These are phyloP conservation scores for Ganoderma lingzhi DNA, from an alignment of 1,284 basidiomycete species.

Conservation along the genomic window DNA sequence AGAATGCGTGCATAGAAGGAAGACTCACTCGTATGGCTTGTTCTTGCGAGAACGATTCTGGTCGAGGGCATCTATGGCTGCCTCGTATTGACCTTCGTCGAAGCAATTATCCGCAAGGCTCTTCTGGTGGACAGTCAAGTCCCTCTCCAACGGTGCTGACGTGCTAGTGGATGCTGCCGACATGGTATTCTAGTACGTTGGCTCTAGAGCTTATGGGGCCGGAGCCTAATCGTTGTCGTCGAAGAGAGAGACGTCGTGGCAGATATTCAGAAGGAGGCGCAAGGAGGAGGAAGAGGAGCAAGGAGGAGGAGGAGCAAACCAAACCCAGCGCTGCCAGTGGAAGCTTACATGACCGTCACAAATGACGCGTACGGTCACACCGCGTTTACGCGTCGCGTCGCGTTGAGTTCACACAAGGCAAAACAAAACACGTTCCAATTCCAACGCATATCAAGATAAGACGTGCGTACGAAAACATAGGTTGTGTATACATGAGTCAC, in stretches of 20 bases:
- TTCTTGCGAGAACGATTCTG: conserved; percentile 63
- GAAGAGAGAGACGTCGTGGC: neutral
- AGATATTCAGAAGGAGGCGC: neutral
- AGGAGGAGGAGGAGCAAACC: too few relatives aligned
- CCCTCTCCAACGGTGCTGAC: conserved; percentile 45
- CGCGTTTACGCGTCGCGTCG: conserved; percentile 11
- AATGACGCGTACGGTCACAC: conserved; percentile 25
- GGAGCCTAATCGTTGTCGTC: neutral
- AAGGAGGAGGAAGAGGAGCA: neutral
- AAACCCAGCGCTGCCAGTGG: neutral
- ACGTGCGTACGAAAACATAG: neutral
- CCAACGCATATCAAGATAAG: neutral
- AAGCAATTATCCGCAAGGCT: conserved; percentile 72
- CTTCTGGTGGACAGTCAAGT: conserved; percentile 63
- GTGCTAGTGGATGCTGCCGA: conserved; percentile 6
- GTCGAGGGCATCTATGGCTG: conserved; percentile 65
- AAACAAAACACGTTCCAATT: neutral
- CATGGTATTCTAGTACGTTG: neutral
- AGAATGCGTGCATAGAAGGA: neutral
- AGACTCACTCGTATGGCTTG: conserved; percentile 60
- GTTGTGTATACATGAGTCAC: neutral
- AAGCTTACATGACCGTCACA: conserved; percentile 6
- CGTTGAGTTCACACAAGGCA: neutral
- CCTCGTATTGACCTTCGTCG: conserved; percentile 77
- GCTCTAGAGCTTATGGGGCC: neutral